Conservation (phyloP, 805 yeast species). For the Wickerhamomyces sydowiorum region DNA sequence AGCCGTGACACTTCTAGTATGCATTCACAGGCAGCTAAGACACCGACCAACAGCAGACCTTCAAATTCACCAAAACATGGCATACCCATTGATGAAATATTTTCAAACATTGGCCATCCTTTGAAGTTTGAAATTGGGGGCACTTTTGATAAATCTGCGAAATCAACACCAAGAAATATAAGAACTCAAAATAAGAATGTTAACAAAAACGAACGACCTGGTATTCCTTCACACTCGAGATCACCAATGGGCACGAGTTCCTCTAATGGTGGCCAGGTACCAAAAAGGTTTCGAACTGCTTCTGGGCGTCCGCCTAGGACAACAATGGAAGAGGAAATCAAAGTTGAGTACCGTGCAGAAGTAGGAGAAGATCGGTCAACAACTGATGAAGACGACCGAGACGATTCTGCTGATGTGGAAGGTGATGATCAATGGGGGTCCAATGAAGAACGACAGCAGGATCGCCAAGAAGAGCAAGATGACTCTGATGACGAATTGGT, state of each 20-base stretch:
- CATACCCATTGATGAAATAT: background rate
- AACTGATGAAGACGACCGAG: background rate
- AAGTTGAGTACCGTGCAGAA: conserved; percentile 1
- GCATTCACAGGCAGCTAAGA: too few relatives aligned
- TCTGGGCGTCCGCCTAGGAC: conserved; percentile 15
- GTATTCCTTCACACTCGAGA: background rate
- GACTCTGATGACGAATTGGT: conserved; percentile 3
- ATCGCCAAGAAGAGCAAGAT: too few relatives aligned
- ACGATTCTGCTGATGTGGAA: background rate
- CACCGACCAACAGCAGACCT: too few relatives aligned
- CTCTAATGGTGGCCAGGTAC: background rate
- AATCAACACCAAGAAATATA: conserved; percentile 1
- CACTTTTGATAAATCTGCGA: background rate
- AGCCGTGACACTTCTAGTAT: too few relatives aligned
- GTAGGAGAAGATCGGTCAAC: background rate
- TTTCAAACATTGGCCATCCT: background rate
- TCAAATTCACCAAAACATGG: background rate
- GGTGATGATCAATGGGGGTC: background rate
- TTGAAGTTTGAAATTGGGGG: background rate
- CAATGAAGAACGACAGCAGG: too few relatives aligned
- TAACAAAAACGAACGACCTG: background rate
- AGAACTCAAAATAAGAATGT: background rate
- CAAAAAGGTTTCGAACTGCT: background rate
- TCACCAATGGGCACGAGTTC: too few relatives aligned
- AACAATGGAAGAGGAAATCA: conserved; percentile 3